Conservation (phyloP, 805 yeast genomes). For the Debaryomyces prosopidis region DNA sequence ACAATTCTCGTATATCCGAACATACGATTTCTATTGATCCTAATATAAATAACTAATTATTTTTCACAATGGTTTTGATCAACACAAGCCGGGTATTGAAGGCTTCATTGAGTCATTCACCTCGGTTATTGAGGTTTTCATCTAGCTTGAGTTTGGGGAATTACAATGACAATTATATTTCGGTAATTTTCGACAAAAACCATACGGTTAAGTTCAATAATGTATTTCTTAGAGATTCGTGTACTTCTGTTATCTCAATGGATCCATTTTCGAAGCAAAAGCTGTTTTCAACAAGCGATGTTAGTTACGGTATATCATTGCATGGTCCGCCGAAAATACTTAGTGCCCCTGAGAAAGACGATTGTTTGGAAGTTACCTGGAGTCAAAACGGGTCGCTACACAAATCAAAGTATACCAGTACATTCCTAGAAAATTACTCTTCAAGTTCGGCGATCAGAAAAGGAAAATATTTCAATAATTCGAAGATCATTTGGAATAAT, state of each 20-base stretch:
- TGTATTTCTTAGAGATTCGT: constrained; percentile 66
- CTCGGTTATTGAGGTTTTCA: neutral
- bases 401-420: constrained; percentile 39
- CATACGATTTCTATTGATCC: too few species aligned
- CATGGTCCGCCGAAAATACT: constrained; percentile 29
- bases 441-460: constrained; percentile 28
- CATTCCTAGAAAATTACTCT: constrained; percentile 49
- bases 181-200: constrained; percentile 19
- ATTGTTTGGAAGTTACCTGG: constrained; percentile 43
- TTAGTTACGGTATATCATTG: constrained; percentile 38
- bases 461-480: constrained; percentile 37
- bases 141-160: constrained; percentile 9
- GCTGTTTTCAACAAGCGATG: constrained; percentile 58
- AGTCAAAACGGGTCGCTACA: constrained; percentile 22
- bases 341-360: constrained; percentile 21
- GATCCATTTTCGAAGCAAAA: constrained; percentile 62
- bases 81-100: neutral
- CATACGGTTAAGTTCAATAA: constrained; percentile 43
- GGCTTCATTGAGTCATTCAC: neutral
- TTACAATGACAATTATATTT: constrained; percentile 23
- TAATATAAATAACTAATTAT: too few species aligned
- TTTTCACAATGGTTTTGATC: neutral
- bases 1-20: too few species aligned
- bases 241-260: constrained; percentile 47
- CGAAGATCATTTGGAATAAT: constrained; percentile 41